Evolutionary conservation across 257 asterid species (phyloP).

Genomic region (Jasminum sambac): DNA sequence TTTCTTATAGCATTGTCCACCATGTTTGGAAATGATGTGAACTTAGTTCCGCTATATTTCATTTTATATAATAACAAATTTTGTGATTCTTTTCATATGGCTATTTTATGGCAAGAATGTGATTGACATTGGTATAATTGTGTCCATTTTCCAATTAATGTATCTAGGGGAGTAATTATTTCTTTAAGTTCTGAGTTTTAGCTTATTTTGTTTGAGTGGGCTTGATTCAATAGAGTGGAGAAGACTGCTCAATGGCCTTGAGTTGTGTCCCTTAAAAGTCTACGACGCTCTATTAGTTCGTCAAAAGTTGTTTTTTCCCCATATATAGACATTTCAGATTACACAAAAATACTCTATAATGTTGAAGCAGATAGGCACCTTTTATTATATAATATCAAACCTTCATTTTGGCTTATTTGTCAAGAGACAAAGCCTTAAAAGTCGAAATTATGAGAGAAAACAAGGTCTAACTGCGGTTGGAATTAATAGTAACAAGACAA

Average conservation of each 20-base stretch:
- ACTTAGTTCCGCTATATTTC: not conserved
- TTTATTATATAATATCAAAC: no score
- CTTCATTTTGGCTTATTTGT: no score
- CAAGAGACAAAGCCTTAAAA: no score
- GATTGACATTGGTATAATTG: constrained; percentile 5
- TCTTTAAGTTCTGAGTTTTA: not conserved
- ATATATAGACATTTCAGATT: no score
- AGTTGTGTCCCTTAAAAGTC: not conserved
- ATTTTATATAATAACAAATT: not conserved
- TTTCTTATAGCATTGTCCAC: no score
- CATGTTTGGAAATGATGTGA: not conserved
- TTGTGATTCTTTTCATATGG: not conserved
- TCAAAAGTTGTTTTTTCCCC: not conserved
- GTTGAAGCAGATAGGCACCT: no score
- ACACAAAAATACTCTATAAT: no score
- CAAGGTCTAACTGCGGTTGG: no score
- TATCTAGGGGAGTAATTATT: not conserved
- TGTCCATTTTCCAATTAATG: constrained; percentile 8
- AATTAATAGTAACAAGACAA: no score
- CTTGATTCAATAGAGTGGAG: not conserved
- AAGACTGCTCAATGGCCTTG: no score
- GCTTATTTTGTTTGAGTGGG: not conserved
- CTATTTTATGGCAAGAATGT: constrained; percentile 12
- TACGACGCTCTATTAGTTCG: not conserved
- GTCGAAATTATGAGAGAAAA: no score